Evolutionary conservation across 2,329 filamentous ascomycete species (phyloP).

Genomic region (Penicillium crustosum): DNA sequence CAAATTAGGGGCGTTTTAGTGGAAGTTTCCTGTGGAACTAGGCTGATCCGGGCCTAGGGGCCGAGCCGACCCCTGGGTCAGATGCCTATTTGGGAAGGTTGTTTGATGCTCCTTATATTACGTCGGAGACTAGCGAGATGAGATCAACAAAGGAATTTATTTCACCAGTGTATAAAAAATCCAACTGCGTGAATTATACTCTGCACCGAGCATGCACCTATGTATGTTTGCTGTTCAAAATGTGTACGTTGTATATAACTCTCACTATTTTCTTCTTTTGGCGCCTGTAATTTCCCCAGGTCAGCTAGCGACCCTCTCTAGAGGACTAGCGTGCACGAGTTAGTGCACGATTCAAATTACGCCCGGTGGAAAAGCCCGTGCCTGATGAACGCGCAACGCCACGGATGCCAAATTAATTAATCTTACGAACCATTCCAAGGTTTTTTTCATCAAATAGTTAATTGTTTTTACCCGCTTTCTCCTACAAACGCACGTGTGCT

Average conservation of each 20-base stretch:
- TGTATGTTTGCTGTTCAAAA: too few relatives aligned
- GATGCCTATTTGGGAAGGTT: constrained; percentile 3
- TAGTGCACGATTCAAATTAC: neutral
- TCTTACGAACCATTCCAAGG: neutral
- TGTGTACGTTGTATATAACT: neutral
- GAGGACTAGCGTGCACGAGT: neutral
- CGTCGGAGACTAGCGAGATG: constrained; percentile 4
- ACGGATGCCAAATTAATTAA: neutral
- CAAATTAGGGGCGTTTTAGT: neutral
- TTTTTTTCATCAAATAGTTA: neutral
- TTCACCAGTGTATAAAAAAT: neutral
- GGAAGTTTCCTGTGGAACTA: neutral
- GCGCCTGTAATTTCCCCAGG: constrained; percentile 2
- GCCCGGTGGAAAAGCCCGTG: neutral
- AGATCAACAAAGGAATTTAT: constrained; percentile 1
- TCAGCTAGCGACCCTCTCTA: neutral
- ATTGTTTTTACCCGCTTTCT: neutral
- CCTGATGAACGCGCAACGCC: neutral
- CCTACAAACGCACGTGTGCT: neutral
- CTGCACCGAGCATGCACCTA: neutral
- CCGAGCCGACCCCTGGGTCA: constrained; percentile 9
- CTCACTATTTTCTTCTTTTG: neutral
- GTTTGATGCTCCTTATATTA: constrained; percentile 9
- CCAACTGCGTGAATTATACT: neutral
- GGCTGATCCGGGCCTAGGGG: constrained; percentile 2